Evolutionary conservation across 345 rosid species (phyloP).

Genomic region (Balakata baccata): DNA sequence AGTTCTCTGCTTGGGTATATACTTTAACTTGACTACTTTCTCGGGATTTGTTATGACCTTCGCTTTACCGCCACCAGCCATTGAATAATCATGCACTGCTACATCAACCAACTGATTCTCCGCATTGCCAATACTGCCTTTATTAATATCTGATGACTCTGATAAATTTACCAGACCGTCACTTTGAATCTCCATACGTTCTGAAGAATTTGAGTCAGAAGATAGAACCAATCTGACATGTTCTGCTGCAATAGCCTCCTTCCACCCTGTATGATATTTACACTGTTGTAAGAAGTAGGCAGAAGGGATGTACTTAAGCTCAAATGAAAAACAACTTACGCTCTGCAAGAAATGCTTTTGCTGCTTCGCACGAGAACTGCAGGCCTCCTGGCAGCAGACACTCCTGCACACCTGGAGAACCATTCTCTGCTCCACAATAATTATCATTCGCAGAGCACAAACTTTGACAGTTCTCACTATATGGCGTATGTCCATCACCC

Average conservation of each 20-base stretch:
- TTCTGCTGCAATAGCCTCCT: slow-evolving; percentile 57
- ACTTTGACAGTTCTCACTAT: slow-evolving; percentile 22
- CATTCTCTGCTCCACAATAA: slow-evolving; percentile 16
- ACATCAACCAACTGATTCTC: slow-evolving; percentile 22
- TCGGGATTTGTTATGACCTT: slow-evolving; percentile 52
- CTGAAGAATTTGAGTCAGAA: slow-evolving; percentile 36
- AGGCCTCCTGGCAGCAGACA: slow-evolving; percentile 26
- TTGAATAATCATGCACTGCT: slow-evolving; percentile 18
- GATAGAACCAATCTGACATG: slow-evolving; percentile 66
- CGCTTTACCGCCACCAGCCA: slow-evolving; percentile 29
- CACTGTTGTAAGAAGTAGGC: slow-evolving; percentile 3
- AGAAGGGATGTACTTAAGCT: background rate
- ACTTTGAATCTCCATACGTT: slow-evolving; percentile 16
- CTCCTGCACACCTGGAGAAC: slow-evolving; percentile 12
- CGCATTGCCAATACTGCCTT: slow-evolving; percentile 17
- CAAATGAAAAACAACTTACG: slow-evolving; percentile 45
- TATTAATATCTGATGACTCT: slow-evolving; percentile 31
- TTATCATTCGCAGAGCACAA: slow-evolving; percentile 6
- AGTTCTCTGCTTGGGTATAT: slow-evolving; percentile 66
- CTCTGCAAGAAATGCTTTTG: slow-evolving; percentile 66
- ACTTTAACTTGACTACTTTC: slow-evolving; percentile 67
- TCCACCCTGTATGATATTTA: slow-evolving; percentile 65
- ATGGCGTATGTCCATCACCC: slow-evolving; percentile 19
- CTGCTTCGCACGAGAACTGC: slow-evolving; percentile 55
- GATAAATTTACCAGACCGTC: slow-evolving; percentile 18